Percentiles rank a stretch among this genome's conserved stretches.
These are phyloP conservation scores for Termitomyces sp. DNA, from an alignment of 768 basidiomycete species.

Conservation along the genomic window DNA sequence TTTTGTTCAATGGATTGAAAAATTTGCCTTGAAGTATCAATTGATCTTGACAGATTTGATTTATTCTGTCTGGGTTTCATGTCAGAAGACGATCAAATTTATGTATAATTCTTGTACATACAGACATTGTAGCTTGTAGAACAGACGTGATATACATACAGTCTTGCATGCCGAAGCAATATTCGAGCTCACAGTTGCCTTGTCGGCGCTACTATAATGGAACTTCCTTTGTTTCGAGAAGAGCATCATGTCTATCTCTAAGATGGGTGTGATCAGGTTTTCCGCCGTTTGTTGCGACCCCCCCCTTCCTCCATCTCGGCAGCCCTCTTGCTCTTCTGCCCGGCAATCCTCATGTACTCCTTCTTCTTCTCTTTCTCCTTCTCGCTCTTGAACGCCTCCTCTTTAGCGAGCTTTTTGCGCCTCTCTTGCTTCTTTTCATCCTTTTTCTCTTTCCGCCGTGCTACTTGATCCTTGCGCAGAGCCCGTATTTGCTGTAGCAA, in stretches of 20 bases:
- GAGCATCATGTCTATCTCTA: not conserved
- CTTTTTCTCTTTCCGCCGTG: constrained; percentile 81
- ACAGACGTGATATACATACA: not conserved
- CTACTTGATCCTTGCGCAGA: constrained; percentile 84
- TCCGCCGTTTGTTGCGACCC: constrained; percentile 48
- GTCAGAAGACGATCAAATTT: not conserved
- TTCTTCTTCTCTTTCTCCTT: constrained; percentile 78
- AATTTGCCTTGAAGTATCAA: not conserved
- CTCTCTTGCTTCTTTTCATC: constrained; percentile 67
- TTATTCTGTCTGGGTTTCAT: not conserved
- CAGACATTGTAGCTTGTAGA: constrained; percentile 1
- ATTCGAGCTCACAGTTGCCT: not conserved
- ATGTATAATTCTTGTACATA: constrained; percentile 11
- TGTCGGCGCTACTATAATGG: not conserved
- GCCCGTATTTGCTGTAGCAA: constrained; percentile 93
- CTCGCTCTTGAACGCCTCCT: constrained; percentile 55
- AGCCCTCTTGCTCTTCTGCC: constrained; percentile 71
- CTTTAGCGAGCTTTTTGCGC: constrained; percentile 71
- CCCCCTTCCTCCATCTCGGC: constrained; percentile 56
- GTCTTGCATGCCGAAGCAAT: not conserved
- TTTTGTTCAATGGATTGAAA: not conserved
- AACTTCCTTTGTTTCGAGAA: not conserved
- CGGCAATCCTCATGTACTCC: constrained; percentile 68
- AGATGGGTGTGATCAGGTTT: constrained; percentile 21
- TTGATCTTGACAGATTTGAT: not conserved